Evolutionary conservation across 176 grass and related monocot genomes (phyloP).

Genomic region (Stipa capillata): DNA sequence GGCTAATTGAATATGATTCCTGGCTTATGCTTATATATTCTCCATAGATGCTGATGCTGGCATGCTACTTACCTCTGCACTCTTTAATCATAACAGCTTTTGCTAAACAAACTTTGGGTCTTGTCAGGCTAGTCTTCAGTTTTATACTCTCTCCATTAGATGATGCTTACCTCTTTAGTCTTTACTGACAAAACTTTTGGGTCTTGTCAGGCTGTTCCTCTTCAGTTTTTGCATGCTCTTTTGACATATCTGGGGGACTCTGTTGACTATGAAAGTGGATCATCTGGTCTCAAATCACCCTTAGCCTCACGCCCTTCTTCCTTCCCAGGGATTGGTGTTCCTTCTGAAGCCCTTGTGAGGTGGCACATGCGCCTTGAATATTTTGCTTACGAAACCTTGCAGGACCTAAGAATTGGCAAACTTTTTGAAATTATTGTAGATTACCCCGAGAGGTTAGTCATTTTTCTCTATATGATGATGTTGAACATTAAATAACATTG

Average conservation of each 20-base stretch:
- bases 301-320: conserved; percentile 79
- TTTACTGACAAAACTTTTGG: conserved; percentile 16
- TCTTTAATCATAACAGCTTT: background rate
- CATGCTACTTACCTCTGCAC: background rate
- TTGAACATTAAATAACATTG: background rate
- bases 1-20: background rate
- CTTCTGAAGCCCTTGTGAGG: conserved; percentile 89
- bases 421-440: conserved; percentile 99
- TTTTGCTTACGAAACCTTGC: conserved; percentile 98
- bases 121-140: conserved; percentile 60
- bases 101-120: background rate
- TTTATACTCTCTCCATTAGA: background rate
- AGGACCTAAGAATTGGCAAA: conserved; percentile 89
- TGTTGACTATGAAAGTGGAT: conserved; percentile 48
- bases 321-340: conserved; percentile 80
- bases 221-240: conserved; percentile 82
- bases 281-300: conserved; percentile 74
- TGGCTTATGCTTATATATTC: background rate
- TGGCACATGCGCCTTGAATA: conserved; percentile 97
- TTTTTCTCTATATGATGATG: background rate
- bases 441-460: conserved; percentile 89
- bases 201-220: conserved; percentile 76
- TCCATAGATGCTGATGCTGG: background rate
- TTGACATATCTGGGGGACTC: conserved; percentile 84
- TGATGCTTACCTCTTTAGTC: background rate